Conservation (phyloP, 805 yeast genomes). For the Pichia manshurica region DNA sequence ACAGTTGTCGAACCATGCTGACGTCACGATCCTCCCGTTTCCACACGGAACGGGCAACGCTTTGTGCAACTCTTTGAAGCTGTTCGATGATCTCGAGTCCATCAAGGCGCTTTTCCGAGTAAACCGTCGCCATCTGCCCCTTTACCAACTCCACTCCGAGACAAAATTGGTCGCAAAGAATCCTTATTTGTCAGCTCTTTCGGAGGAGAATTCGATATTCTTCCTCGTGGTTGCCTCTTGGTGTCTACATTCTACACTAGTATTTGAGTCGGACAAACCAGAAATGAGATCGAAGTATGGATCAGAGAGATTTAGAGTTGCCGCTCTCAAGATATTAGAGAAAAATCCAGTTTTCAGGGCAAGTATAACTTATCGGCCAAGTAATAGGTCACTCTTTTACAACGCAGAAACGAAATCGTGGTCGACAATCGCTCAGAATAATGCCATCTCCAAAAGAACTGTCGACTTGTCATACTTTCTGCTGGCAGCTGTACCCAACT, state of each 20-base stretch:
- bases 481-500: constrained; percentile 46
- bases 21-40: constrained; percentile 33
- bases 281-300: constrained; percentile 58
- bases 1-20: too few relatives aligned
- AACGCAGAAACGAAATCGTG: background rate
- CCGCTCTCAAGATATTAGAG: constrained; percentile 52
- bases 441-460: too few relatives aligned
- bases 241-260: constrained; percentile 82
- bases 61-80: constrained; percentile 54
- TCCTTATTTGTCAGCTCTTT: background rate
- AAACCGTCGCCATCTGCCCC: background rate
- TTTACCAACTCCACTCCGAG: constrained; percentile 1
- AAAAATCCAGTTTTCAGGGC: constrained; percentile 51
- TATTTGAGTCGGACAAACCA: constrained; percentile 71
- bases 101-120: constrained; percentile 32
- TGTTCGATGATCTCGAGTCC: constrained; percentile 31
- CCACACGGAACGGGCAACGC: constrained; percentile 92
- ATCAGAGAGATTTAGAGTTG: constrained; percentile 57
- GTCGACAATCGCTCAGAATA: too few relatives aligned
- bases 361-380: background rate
- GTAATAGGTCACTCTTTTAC: background rate
- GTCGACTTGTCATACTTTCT: constrained; percentile 50
- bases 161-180: background rate
- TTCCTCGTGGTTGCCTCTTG: constrained; percentile 69
- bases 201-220: constrained; percentile 15